Evolutionary conservation across 345 rosid species (phyloP).

Genomic region (Aethionema arabicum): DNA sequence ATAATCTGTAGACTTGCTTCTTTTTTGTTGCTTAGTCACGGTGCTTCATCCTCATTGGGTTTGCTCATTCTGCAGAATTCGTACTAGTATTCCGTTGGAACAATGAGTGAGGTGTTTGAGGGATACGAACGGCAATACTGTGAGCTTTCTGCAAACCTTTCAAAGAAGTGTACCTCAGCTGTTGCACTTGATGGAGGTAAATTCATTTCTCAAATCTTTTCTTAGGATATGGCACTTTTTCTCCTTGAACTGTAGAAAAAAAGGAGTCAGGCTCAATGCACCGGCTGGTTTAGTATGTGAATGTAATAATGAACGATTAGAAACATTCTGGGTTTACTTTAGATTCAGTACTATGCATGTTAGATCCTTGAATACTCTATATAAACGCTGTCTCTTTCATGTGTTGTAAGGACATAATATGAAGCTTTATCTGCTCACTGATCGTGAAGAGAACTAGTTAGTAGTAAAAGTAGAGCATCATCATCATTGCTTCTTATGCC

Average conservation of each 20-base stretch:
- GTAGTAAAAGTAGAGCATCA: not conserved
- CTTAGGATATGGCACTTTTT: not conserved
- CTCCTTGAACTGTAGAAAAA: not conserved
- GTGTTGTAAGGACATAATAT: not conserved
- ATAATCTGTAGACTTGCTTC: not conserved
- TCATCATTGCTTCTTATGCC: not conserved
- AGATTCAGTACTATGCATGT: not conserved
- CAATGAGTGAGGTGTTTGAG: conserved; percentile 60
- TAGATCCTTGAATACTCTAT: not conserved
- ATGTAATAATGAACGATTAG: not conserved
- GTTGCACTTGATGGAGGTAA: conserved; percentile 56
- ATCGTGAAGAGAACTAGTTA: not conserved
- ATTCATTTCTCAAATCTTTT: not conserved
- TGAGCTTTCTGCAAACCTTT: conserved; percentile 61
- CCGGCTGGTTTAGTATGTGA: not conserved
- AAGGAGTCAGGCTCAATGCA: not conserved
- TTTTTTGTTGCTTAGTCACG: not conserved
- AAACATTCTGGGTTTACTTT: not conserved
- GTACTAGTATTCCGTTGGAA: conserved; percentile 18
- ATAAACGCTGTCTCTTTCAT: not conserved
- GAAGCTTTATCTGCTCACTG: not conserved
- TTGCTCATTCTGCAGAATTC: conserved; percentile 22
- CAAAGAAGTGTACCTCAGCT: conserved; percentile 53
- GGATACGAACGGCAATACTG: conserved; percentile 65
- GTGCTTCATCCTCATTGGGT: not conserved